These are phyloP conservation scores for Xanthoceras sorbifolium DNA, from an alignment of 345 rosid species.

Conservation along the genomic window DNA sequence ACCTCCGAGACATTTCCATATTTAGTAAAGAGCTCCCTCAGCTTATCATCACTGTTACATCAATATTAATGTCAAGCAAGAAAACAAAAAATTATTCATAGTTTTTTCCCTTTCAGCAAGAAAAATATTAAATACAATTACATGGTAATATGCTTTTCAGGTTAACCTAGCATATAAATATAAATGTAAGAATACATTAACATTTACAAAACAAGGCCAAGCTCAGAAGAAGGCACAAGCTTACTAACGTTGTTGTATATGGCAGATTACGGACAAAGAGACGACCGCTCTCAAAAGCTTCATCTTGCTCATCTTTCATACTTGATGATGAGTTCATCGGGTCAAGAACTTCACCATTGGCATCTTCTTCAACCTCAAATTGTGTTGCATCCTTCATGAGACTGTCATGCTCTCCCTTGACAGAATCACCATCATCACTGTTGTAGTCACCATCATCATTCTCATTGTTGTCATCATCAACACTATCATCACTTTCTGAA, in stretches of 20 bases:
- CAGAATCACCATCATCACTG: conserved; percentile 27
- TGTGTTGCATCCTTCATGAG: conserved; percentile 19
- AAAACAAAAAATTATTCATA: not conserved
- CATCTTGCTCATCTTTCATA: conserved; percentile 39
- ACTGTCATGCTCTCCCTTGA: conserved; percentile 20
- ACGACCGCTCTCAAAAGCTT: conserved; percentile 53
- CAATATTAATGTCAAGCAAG: conserved; percentile 3
- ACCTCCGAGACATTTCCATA: conserved; percentile 71
- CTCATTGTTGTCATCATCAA: conserved; percentile 2
- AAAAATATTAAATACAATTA: not conserved
- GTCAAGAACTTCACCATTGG: conserved; percentile 41
- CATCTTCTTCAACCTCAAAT: conserved; percentile 37
- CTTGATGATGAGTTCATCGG: conserved; percentile 33
- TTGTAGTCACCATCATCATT: conserved; percentile 21
- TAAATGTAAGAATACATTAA: not conserved
- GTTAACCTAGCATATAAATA: not conserved
- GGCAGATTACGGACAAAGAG: conserved; percentile 90
- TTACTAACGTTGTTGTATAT: conserved; percentile 62
- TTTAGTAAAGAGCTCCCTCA: conserved; percentile 65
- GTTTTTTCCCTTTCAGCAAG: not conserved
- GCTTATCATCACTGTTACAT: conserved; percentile 78
- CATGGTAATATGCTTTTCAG: not conserved
- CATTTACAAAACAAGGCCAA: not conserved
- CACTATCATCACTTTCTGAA: conserved; percentile 55
- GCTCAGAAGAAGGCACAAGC: not conserved